These are phyloP conservation scores for Tremellales sp. DNA, from an alignment of 1,284 basidiomycete species.

Conservation along the genomic window DNA sequence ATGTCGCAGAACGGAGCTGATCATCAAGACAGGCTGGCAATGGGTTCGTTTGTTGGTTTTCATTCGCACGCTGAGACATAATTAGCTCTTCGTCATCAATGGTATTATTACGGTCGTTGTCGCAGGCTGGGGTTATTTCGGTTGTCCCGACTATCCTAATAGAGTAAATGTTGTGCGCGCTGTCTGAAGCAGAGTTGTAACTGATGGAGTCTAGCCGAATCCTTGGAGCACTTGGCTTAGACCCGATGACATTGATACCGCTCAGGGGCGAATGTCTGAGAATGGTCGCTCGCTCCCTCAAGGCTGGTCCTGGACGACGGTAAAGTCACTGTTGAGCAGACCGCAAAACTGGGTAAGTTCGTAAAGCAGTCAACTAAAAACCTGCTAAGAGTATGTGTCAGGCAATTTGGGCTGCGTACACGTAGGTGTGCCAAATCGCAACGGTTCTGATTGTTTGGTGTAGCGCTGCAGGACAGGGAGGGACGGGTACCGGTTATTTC, in stretches of 20 bases:
- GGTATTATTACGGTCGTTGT: conserved; percentile 12
- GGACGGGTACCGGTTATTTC: conserved; percentile 21
- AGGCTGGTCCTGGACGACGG: conserved; percentile 10
- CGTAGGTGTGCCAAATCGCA: background rate
- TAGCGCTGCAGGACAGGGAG: conserved; percentile 4
- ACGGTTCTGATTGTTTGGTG: background rate
- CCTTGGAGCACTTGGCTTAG: conserved; percentile 19
- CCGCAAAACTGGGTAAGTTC: conserved; percentile 18
- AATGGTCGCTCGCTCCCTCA: conserved; percentile 11
- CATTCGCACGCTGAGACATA: too few species aligned
- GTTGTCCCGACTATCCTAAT: conserved; percentile 18
- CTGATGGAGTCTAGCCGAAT: conserved; percentile 20
- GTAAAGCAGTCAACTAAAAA: conserved; percentile 11
- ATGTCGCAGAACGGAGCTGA: too few species aligned
- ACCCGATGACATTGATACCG: conserved; percentile 16
- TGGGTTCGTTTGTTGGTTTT: conserved; percentile 4
- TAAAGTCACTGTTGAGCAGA: conserved; percentile 10
- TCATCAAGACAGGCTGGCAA: conserved; percentile 22
- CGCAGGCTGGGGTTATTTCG: conserved; percentile 17
- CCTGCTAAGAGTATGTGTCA: too few species aligned
- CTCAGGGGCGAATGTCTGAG: conserved; percentile 12
- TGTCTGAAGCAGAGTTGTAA: conserved; percentile 9
- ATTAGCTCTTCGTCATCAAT: conserved; percentile 15
- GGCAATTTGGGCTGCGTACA: conserved; percentile 10
- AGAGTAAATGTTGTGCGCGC: conserved; percentile 10